Conservation (phyloP, 345 rosid genomes). For the Bruguiera parviflora region DNA sequence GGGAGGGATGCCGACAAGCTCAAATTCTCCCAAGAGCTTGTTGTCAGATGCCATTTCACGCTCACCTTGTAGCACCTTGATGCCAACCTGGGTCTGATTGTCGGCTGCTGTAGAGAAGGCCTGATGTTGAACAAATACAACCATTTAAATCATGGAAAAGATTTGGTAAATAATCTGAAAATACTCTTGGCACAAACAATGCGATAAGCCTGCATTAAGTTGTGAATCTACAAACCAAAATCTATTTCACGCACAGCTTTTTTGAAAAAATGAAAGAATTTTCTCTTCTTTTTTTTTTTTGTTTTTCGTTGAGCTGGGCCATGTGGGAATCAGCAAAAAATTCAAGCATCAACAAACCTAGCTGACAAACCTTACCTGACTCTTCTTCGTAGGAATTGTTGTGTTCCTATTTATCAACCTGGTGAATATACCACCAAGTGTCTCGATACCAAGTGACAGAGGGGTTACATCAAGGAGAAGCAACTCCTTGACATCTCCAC, state of each 20-base stretch:
- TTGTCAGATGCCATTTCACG: conserved; percentile 90
- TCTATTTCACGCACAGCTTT: too few species aligned
- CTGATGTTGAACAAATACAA: conserved; percentile 25
- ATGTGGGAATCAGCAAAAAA: too few species aligned
- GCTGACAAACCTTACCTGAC: conserved; percentile 43
- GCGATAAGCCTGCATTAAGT: too few species aligned
- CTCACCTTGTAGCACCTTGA: conserved; percentile 87
- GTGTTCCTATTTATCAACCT: conserved; percentile 71
- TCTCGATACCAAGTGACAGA: conserved; percentile 79
- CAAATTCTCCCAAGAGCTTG: conserved; percentile 78
- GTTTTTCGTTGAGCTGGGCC: too few species aligned
- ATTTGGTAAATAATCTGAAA: too few species aligned
- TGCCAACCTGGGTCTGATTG: conserved; percentile 83
- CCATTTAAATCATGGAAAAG: too few species aligned
- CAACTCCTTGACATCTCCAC: conserved; percentile 89
- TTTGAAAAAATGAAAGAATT: too few species aligned
- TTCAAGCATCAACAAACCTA: neutral
- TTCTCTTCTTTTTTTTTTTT: too few species aligned
- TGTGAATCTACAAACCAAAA: too few species aligned
- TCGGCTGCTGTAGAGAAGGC: conserved; percentile 92
- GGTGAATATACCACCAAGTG: conserved; percentile 82
- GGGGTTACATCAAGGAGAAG: conserved; percentile 90
- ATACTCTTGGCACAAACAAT: too few species aligned
- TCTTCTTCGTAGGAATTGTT: conserved; percentile 86
- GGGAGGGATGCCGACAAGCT: conserved; percentile 79